Conservation (phyloP, 176 grass and related monocot species). For the Calamus simplicifolius region DNA sequence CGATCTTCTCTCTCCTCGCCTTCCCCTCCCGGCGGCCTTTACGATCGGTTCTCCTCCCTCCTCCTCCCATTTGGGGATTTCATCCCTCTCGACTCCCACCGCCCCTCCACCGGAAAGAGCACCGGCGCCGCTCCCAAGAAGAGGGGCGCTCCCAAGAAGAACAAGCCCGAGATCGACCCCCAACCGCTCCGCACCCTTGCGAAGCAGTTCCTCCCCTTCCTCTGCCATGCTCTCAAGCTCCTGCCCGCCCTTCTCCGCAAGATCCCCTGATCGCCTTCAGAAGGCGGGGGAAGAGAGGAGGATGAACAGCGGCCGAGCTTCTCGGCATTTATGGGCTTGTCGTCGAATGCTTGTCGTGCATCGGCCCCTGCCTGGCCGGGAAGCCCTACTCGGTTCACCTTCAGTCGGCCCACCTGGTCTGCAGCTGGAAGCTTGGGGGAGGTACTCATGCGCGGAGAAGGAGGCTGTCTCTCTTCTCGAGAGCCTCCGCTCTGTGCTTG, state of each 20-base stretch:
- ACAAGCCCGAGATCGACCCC: constrained; percentile 10
- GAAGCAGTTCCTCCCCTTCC: constrained; percentile 61
- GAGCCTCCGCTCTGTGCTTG: constrained; percentile 37
- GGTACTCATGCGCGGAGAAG: constrained; percentile 35
- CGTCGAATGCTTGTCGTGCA: constrained; percentile 50
- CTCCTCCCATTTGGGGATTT: constrained; percentile 50
- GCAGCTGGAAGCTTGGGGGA: constrained; percentile 47
- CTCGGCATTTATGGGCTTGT: constrained; percentile 46
- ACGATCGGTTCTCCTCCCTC: constrained; percentile 50
- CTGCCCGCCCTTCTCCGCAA: constrained; percentile 46
- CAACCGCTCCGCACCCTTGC: constrained; percentile 39
- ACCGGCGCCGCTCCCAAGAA: constrained; percentile 25
- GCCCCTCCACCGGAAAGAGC: constrained; percentile 7
- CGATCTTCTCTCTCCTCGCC: neutral
- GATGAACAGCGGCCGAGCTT: constrained; percentile 28
- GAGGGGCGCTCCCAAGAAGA: constrained; percentile 26
- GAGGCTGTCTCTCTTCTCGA: constrained; percentile 44
- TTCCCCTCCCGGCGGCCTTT: constrained; percentile 22
- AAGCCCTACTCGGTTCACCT: constrained; percentile 72
- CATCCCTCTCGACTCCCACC: constrained; percentile 18
- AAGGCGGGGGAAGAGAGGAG: neutral
- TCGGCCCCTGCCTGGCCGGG: constrained; percentile 57
- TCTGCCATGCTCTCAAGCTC: constrained; percentile 51
- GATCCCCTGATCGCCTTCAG: constrained; percentile 12
- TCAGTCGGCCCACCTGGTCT: constrained; percentile 38